Evolutionary conservation across 129 eudicot species (phyloP), one percentile per base, ranked within the genome.

Genomic region (Flaveria linearis): DNA sequence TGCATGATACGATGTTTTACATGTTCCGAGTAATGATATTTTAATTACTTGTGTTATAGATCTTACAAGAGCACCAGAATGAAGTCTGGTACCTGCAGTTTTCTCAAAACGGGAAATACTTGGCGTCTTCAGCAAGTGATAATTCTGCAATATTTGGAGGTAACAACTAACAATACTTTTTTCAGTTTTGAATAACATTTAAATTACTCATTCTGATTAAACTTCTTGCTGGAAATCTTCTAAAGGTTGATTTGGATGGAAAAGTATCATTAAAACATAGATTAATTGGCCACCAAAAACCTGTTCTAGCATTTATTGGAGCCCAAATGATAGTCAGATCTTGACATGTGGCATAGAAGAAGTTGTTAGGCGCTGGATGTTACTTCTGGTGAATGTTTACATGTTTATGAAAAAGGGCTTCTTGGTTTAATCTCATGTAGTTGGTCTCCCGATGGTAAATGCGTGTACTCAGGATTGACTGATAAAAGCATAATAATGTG

Each of bases 51-150:
- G n/a, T 36, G 41, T 53, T 57, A 33, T 87, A 95, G 99, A 81
- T 89, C 49, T 49, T 95, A 69, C 80, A 83, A 81, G 96, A 81
- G 61, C 99, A 95, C 85, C 66, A 61, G 1, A 90, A 84, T 85
- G 99, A 95, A 83, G 97, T 95, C 60, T 95, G 97, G 97, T 84
- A 84, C 84, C 67, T 95, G 83, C 92, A 89, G 57, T 95, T 91
- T 86, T 95, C 97, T 73, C 96, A 89, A 72, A 77, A 86, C 39
- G 99, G 99, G 26, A 84, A 84, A 73, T 95, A 89, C 82, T 82
- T 95, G 63, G 99, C 99, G 2, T 95, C 99, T 65, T 84, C 96
- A 45, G 91, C 99, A 36, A 84, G 86, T 58, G 99, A 95, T 78
- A 77, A 79, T 69, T 82, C 86, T 57, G 97, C 88, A 73, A 89